Base-by-base conservation (phyloP, 495 filamentous ascomycete genomes). In the Tuber umbilicatum region DNA sequence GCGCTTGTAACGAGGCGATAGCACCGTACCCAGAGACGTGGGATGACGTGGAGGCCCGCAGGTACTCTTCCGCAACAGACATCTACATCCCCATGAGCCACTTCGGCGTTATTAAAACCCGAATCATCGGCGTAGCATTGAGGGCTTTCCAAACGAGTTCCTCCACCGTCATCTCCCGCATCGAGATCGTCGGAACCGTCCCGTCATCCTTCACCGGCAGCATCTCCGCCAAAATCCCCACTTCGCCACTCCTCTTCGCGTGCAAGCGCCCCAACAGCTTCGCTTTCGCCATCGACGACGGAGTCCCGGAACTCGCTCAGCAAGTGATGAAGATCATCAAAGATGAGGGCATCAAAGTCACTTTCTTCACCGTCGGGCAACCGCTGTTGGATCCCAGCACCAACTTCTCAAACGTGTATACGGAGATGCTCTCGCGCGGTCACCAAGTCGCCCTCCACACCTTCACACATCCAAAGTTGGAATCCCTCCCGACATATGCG, bases 261-360 rank as follows among this genome's bases (percentile, higher is more conserved):
- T 93, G 91, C 85, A 89, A 86, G 50, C 86, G 90, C 14, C 90
- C 91, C 68, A 91, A 92, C 80, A 89, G 87, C 0, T 92, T 94
- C 82, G 91, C 91, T 0, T 92, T 94, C 81, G 91, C 91, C 71
- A 94, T 94, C 78, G 91, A 94, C 82, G 91, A 94, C 82, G 91
- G 91, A 9, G 84, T 88, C 75, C 91, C 91, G 10, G 73, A 84
- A 43, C 86, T 85, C 73, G 90, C 91, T 7, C 85, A 89, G 77
- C 79, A 87, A 74, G 89, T 94, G 47, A 89, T 92, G 86, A 80
- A 86, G 38, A 89, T 91, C 43, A 85, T 94, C 72, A 86, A 88
- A 17, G 86, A 87, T 17, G 91, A 89, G 45, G 70, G 82, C 55
- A 89, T 93, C 75, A 86, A 87, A 75, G 90, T 91, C 1, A 94